Base-by-base conservation (phyloP, 345 rosid genomes). In the Salix purpurea region DNA sequence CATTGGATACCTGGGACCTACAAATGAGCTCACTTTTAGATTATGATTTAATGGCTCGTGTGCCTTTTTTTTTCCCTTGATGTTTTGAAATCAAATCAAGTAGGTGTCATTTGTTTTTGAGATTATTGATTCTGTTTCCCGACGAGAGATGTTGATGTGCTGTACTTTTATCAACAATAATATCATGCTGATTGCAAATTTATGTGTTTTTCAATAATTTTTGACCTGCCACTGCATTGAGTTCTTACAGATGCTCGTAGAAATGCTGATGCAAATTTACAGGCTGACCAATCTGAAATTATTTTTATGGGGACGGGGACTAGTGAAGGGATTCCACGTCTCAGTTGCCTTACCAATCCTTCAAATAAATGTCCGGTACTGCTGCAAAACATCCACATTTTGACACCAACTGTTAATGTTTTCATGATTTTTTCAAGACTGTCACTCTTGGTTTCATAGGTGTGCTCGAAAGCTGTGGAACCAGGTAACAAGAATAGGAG, bases 281-380 rank as follows among this genome's bases (percentile, higher is more conserved):
- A 84, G 1, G 26, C 69, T 46, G 85, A 85, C 62, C 85, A 73
- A 67, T 87, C 96, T 19, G 98, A 92, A 86, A 89, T 94, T 65
- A 80, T 94, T 66, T 94, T 94, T 77, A 67, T 92, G 78, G 97
- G 97, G 24, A 91, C 97, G 9, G 97, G 98, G 84, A 94, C 97
- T 26, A 94, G 98, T 76, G 98, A 94, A 89, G 97, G 97, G 80
- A 90, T 94, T 78, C 97, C 97, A 28, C 92, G 97, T 72, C 88
- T 94, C 26, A 92, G 98, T 89, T 94, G 98, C 87, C 87, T 91
- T 44, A 92, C 97, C 46, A 86, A 91, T 88, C 86, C 95, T 79
- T 58, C 78, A 68, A 87, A 92, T 89, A 90, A 83, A 82, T 92
- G 98, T 80, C 87, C 79, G 85, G 98, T 94, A 94, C 74, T 74